A percentile compares a stretch with the other conserved stretches of the same genome.
phyloP scores from a whole-genome alignment of 345 rosid species.

The Eucalyptus cladocalyx region DNA sequence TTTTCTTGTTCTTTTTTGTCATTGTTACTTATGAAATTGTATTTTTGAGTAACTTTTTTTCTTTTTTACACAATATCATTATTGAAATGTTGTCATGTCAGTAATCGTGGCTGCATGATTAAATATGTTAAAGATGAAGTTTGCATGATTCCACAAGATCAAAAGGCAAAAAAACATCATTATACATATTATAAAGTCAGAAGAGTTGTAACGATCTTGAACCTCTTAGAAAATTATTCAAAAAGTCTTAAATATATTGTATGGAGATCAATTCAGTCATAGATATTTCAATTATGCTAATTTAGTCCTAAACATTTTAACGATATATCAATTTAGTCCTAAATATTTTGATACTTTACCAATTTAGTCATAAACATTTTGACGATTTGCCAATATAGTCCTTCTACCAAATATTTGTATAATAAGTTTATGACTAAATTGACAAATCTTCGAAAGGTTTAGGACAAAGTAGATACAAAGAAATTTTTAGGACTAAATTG shows the following conservation, averaged over 20 bases:
- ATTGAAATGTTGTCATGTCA: neutral
- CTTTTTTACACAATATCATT: neutral
- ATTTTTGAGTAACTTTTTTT: neutral
- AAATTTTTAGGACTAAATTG: no score
- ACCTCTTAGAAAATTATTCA: neutral
- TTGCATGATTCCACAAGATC: neutral
- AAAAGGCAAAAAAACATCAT: neutral
- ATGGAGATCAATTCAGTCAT: rapidly evolving
- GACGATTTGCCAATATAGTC: no score
- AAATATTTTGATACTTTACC: no score
- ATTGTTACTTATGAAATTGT: neutral
- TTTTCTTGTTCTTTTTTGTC: neutral
- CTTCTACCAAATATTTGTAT: no score
- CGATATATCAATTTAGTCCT: no score
- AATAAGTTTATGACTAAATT: no score
- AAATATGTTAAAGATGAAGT: neutral
- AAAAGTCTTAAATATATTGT: no score
- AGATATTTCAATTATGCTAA: rapidly evolving
- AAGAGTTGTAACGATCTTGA: neutral
- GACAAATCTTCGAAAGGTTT: neutral
- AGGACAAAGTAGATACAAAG: neutral
- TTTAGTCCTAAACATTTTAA: no score
- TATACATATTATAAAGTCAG: neutral
- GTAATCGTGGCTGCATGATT: neutral
- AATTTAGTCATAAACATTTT: no score